phyloP scores from a whole-genome alignment of 257 asterid genomes.

The Plectranthus barbatus region DNA sequence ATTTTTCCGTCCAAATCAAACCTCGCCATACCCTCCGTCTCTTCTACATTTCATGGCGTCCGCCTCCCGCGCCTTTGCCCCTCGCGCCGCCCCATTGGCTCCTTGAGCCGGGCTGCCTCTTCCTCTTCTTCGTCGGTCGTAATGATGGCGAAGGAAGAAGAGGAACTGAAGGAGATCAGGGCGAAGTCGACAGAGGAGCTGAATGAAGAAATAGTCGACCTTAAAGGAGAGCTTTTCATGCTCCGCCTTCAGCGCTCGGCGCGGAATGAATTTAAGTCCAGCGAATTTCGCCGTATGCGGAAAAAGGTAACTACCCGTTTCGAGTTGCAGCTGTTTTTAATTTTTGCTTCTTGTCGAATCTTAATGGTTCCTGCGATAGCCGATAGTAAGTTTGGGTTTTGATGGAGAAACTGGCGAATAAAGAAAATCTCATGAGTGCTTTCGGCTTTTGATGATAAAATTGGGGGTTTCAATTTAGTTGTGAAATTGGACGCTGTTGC shows the following conservation, averaged over 20 bases:
- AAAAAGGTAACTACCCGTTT: constrained; percentile 47
- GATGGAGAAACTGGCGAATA: background rate
- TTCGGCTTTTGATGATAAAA: background rate
- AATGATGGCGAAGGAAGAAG: constrained; percentile 76
- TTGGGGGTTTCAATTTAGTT: background rate
- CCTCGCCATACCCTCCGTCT: constrained; percentile 17
- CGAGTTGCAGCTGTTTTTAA: background rate
- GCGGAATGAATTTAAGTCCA: constrained; percentile 80
- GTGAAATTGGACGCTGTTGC: background rate
- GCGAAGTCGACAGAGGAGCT: constrained; percentile 69
- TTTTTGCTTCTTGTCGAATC: background rate
- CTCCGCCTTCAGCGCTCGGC: constrained; percentile 94
- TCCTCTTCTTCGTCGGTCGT: constrained; percentile 42
- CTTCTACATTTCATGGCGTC: constrained; percentile 64
- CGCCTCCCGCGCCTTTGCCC: constrained; percentile 47
- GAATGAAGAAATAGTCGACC: constrained; percentile 79
- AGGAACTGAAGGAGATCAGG: constrained; percentile 74
- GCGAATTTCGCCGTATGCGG: constrained; percentile 87
- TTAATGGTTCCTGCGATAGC: background rate
- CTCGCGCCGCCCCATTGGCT: constrained; percentile 16
- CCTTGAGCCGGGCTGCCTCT: constrained; percentile 11
- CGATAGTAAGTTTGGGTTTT: background rate
- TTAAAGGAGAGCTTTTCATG: constrained; percentile 95
- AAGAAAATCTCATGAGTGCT: background rate
- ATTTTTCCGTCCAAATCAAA: constrained; percentile 29